Evolutionary conservation across 345 rosid genomes (phyloP), one percentile per base, ranked within the genome.

Genomic region (Eucalyptus coolabah): DNA sequence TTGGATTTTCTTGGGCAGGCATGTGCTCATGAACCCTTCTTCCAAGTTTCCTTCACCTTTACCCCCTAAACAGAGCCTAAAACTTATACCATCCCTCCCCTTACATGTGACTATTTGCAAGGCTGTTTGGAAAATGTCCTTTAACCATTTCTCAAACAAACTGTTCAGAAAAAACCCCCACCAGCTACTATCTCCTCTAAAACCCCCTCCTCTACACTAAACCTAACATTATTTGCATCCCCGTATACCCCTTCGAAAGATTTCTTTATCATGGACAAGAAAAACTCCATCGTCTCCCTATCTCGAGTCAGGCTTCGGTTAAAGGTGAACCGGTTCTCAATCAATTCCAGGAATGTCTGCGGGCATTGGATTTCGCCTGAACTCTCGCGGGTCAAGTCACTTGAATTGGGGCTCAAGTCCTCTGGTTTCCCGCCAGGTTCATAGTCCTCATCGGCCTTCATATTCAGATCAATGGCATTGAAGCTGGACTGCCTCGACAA

Each of bases 401-500:
- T 97, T 21, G 98, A 93, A 53, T 93, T 94, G 50, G 97, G 97
- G 91, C 97, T 95, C 18, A 94, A 80, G 50, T 94, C 97, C 59
- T 87, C 95, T 7, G 63, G 81, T 90, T 88, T 90, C 60, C 86
- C 94, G 16, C 91, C 93, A 15, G 89, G 89, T 86, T 92, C 95
- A 1, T 90, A 89, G 5, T 93, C 94, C 9, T 89, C 92, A 9
- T 44, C 93, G 10, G 95, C 95, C 88, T 89, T 93, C 90, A 94
- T 90, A 94, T 97, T 97, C 12, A 97, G 96, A 89, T 97, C 99
- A 67, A 97, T 96, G 49, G 89, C 89, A 91, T 91, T 95, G 90
- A 93, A 94, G 87, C 93, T 95, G 83, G 95, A 91, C 89, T 97
- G 96, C 89, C 95, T 93, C 28, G 97, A 94, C 67, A 94, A 90